Evolutionary conservation across 2,329 filamentous ascomycete genomes (phyloP), one percentile per base, ranked within the genome.

Genomic region (Diaporthe sp.): DNA sequence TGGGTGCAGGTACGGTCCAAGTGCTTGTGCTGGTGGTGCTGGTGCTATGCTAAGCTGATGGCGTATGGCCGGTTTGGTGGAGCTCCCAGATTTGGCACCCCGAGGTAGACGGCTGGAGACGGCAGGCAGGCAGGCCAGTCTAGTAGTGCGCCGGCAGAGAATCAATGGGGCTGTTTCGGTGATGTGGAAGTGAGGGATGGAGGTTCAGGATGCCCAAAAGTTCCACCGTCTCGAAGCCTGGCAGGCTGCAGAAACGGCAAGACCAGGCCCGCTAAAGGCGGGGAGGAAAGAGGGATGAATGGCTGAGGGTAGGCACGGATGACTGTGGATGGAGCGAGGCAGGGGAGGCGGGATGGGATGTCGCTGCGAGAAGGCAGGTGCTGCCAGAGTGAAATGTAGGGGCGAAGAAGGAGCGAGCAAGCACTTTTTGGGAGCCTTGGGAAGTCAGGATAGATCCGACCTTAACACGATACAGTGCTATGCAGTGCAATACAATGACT

Each of bases 201-300:
- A 47, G 47, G 67, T 67, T 71, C 35, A 58, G 52, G 52, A 50
- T 22, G 45, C 47, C 42, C 33, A 25, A 42, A 30, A 8, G 64
- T 55, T 22, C 52, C 25, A 28, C 30, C 22, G 10, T 35, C 17
- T 73, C 50, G 13, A 30, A 40, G 13, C 28, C 71, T 69, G 61
- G 67, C 71, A 69, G 60, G 45, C 50, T 73, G 71, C 50, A 69
- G 38, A 69, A 40, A 55, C 30, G 61, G 58, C 60, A 73, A 47
- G 33, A 68, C 30, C 61, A 69, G 61, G 47, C 33, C 54, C 50
- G 60, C 71, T 47, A 50, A 58, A 69, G 61, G 30, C 71, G 61
- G 61, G 71, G 71, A 50, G 71, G 35, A 22, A 45, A 30, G 60
- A 47, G 50, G 50, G 25, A 45, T 30, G 30, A n/a, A 45, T 35